Conservation (phyloP, 805 yeast genomes). For the Nakazawaea ishiwadae region DNA sequence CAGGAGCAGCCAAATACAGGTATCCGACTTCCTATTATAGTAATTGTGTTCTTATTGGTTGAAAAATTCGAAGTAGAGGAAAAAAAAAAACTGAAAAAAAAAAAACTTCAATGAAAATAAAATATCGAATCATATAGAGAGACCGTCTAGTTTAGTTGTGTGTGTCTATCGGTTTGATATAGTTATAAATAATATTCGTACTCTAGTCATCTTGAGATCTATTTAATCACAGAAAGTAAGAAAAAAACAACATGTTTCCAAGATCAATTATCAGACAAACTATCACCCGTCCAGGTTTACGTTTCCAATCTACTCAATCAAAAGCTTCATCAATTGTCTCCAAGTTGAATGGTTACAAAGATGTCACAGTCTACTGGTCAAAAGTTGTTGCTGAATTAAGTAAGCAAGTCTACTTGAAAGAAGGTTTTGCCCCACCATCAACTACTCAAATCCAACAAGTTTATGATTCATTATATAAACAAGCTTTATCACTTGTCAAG, state of each 20-base stretch:
- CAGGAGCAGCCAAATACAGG: background rate
- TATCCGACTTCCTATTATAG: constrained; percentile 1
- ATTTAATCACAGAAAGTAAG: no score
- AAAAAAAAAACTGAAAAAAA: constrained; percentile 4
- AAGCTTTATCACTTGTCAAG: constrained; percentile 37
- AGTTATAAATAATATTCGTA: no score
- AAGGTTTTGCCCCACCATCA: constrained; percentile 91
- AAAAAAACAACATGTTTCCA: constrained; percentile 16
- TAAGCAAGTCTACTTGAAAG: constrained; percentile 82
- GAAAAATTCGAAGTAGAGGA: background rate
- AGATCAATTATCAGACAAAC: constrained; percentile 15
- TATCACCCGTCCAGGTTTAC: constrained; percentile 21
- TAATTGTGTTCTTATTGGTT: constrained; percentile 7
- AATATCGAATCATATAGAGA: background rate
- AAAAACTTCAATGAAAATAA: background rate
- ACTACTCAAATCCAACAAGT: constrained; percentile 70
- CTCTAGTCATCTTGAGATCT: no score
- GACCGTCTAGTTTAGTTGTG: no score
- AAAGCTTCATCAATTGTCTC: constrained; percentile 31
- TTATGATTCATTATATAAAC: constrained; percentile 50
- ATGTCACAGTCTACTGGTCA: constrained; percentile 75
- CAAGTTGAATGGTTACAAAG: constrained; percentile 34
- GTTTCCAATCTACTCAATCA: constrained; percentile 33
- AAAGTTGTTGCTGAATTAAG: constrained; percentile 49
- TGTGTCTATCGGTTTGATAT: no score